phyloP scores from a whole-genome alignment of 2,329 filamentous ascomycete species.

The Talaromyces sp. region DNA sequence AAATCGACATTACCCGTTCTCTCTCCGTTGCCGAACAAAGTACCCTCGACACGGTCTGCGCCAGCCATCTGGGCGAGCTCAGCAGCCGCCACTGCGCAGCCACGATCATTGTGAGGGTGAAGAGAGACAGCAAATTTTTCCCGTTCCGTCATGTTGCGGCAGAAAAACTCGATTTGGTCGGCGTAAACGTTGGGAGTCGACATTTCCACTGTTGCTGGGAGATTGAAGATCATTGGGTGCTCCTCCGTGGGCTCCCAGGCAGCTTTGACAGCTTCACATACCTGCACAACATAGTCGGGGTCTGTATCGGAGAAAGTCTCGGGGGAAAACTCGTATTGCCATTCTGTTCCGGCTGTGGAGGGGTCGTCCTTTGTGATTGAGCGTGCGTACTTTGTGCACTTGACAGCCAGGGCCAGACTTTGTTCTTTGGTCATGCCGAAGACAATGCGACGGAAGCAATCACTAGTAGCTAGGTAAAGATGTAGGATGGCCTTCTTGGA shows the following conservation, averaged over 20 bases:
- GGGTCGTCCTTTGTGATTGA: conserved; percentile 81
- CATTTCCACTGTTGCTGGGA: conserved; percentile 94
- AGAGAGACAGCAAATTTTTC: conserved; percentile 85
- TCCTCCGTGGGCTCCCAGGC: conserved; percentile 80
- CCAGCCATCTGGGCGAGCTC: conserved; percentile 96
- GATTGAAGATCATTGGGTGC: conserved; percentile 89
- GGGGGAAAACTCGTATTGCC: conserved; percentile 46
- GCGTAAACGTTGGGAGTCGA: conserved; percentile 92
- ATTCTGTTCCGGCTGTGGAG: conserved; percentile 48
- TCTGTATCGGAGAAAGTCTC: conserved; percentile 80
- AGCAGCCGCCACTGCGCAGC: conserved; percentile 80
- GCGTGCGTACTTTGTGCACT: conserved; percentile 78
- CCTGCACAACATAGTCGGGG: conserved; percentile 71
- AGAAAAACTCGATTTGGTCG: conserved; percentile 95
- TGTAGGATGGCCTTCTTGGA: conserved; percentile 92
- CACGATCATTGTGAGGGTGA: conserved; percentile 92
- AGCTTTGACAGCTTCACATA: conserved; percentile 89
- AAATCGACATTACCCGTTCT: conserved; percentile 93
- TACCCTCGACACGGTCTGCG: conserved; percentile 89
- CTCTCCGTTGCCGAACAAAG: conserved; percentile 91
- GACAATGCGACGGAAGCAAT: conserved; percentile 87
- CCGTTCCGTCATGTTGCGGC: conserved; percentile 72
- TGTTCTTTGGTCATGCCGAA: conserved; percentile 83
- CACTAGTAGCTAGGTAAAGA: conserved; percentile 92
- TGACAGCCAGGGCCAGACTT: conserved; percentile 72